phyloP scores from a whole-genome alignment of 2,329 filamentous ascomycete species.

The Drechslerella stenobrocha region DNA sequence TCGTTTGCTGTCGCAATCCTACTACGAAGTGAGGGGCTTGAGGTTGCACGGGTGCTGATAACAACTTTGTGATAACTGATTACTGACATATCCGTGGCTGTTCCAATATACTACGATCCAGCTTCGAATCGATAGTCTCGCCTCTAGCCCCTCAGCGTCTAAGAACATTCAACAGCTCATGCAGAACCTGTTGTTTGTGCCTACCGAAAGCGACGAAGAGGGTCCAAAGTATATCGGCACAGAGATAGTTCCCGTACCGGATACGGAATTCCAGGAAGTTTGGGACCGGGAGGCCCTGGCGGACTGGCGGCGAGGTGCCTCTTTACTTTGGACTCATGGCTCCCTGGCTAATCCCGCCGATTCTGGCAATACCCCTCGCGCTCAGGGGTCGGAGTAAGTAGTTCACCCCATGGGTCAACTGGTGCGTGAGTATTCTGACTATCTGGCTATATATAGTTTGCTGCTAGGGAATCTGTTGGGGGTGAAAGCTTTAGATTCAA shows the following conservation, averaged over 20 bases:
- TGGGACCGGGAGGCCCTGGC: conserved; percentile 34
- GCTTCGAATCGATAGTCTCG: conserved; percentile 21
- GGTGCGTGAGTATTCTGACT: not conserved
- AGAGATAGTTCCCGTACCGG: conserved; percentile 24
- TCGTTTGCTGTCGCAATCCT: no score
- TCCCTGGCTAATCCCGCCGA: not conserved
- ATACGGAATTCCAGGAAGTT: conserved; percentile 16
- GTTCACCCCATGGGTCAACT: not conserved
- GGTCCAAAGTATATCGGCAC: conserved; percentile 9
- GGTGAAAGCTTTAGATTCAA: not conserved
- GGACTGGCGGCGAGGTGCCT: conserved; percentile 35
- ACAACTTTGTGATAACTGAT: not conserved
- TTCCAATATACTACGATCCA: not conserved
- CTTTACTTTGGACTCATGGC: conserved; percentile 24
- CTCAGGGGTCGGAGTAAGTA: not conserved
- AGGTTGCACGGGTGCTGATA: no score
- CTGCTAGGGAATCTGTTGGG: not conserved
- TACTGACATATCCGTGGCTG: no score
- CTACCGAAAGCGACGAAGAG: not conserved
- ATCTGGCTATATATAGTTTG: not conserved
- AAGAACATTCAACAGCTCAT: conserved; percentile 17
- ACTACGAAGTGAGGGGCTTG: no score
- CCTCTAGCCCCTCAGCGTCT: not conserved
- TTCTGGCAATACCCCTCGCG: not conserved
- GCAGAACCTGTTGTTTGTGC: conserved; percentile 14